Evolutionary conservation across 2,329 filamentous ascomycete genomes (phyloP), one percentile per base, ranked within the genome.

Genomic region (Colletotrichum paranaense): DNA sequence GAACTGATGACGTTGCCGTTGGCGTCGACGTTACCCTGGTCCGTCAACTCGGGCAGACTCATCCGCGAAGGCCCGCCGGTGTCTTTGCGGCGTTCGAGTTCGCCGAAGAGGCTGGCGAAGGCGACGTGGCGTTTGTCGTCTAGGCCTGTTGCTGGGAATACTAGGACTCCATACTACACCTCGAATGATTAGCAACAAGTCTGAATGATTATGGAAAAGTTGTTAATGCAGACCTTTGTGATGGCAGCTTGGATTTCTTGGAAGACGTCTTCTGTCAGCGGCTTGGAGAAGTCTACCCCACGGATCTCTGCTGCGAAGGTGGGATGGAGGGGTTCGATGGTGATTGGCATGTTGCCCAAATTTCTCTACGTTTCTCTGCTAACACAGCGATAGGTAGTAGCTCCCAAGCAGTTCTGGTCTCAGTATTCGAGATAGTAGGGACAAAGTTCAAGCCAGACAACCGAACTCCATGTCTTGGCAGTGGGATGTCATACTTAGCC

Each of bases 11-110:
- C 35, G 1, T 66, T 58, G 3, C 62, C 85, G 63, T 87, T 83
- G 7, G 83, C 82, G 67, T 88, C 84, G 11, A 89, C 80, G 77
- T 91, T 91, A 62, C 86, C 84, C 0, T 88, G 87, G 76, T 91
- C 89, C 77, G 90, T 90, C 4, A 91, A 82, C 77, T 90, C 86
- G 55, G 70, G 42, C 32, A 35, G n/a, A 42, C 62, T 59, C 38
- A 73, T 49, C 26, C 66, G 66, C 19, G 70, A 73, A 11, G 60
- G 53, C 2, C 53, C 55, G 4, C 66, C 70, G 1, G 59, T 73
- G n/a, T 64, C 59, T 49, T 72, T 72, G 16, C 67, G 60, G n/a
- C 52, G 22, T 26, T 72, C 71, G 0, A 91, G 84, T 26, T 89
- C 86, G 24, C 89, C 90, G 72, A 91, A 86, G 1, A 81, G 82